Conservation (phyloP, 2,329 filamentous ascomycete species). For the Aspergillus ochraceus region DNA sequence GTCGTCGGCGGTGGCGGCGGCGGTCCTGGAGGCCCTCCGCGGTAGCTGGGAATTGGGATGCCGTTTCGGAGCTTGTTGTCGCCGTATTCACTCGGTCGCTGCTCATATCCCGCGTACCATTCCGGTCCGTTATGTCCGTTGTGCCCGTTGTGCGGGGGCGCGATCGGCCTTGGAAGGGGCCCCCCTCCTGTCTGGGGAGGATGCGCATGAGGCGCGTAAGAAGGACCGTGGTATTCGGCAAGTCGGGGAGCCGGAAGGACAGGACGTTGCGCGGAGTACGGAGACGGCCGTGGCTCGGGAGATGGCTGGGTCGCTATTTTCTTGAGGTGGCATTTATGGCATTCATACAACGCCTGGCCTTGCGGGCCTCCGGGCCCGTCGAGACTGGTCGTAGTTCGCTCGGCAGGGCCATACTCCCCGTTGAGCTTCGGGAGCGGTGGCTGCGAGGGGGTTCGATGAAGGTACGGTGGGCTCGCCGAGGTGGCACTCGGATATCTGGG, state of each 20-base stretch:
- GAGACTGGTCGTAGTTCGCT: slow-evolving; percentile 8
- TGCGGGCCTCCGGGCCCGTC: slow-evolving; percentile 6
- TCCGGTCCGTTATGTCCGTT: slow-evolving; percentile 25
- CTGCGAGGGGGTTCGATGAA: slow-evolving; percentile 26
- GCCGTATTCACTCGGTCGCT: slow-evolving; percentile 32
- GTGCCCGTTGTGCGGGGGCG: slow-evolving; percentile 21
- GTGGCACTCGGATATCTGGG: slow-evolving; percentile 12
- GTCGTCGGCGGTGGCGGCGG: slow-evolving; percentile 53
- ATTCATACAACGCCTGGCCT: slow-evolving; percentile 59
- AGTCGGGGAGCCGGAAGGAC: slow-evolving; percentile 35
- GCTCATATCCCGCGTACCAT: slow-evolving; percentile 39
- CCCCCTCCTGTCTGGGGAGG: slow-evolving; percentile 21
- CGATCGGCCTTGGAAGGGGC: slow-evolving; percentile 31
- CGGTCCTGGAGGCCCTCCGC: slow-evolving; percentile 43
- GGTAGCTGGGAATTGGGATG: slow-evolving; percentile 32
- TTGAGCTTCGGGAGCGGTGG: slow-evolving; percentile 27
- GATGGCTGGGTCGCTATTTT: slow-evolving; percentile 37
- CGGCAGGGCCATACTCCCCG: slow-evolving; percentile 26
- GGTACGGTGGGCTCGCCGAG: slow-evolving; percentile 27
- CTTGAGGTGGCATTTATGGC: slow-evolving; percentile 68
- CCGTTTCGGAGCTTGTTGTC: slow-evolving; percentile 34
- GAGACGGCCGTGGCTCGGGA: slow-evolving; percentile 36
- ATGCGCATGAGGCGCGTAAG: slow-evolving; percentile 32
- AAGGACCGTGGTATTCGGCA: slow-evolving; percentile 30
- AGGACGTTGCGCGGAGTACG: slow-evolving; percentile 35